Conservation (phyloP, 2,329 filamentous ascomycete species). For the Cordyceps fumosorosea region DNA sequence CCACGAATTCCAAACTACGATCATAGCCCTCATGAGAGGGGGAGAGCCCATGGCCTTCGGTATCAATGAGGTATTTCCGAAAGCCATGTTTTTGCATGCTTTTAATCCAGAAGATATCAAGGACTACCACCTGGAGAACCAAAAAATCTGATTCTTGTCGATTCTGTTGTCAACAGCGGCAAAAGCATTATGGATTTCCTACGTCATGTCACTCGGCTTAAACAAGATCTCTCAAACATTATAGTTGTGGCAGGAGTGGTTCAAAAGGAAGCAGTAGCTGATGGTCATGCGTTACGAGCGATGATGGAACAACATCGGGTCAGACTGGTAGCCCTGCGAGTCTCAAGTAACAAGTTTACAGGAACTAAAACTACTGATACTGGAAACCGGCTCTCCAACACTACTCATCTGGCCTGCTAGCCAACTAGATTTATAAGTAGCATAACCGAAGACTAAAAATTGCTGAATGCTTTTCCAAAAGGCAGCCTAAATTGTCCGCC, state of each 20-base stretch:
- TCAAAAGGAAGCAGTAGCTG: constrained; percentile 29
- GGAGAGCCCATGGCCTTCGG: constrained; percentile 57
- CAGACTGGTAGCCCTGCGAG: constrained; percentile 43
- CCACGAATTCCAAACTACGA: constrained; percentile 42
- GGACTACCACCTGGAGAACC: constrained; percentile 31
- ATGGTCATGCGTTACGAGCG: constrained; percentile 13
- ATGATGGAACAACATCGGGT: constrained; percentile 21
- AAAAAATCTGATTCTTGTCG: constrained; percentile 46
- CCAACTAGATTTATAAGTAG: too few relatives aligned
- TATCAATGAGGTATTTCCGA: constrained; percentile 45
- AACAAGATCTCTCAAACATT: constrained; percentile 34
- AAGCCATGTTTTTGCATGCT: constrained; percentile 45
- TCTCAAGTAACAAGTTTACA: too few relatives aligned
- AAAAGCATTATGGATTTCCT: constrained; percentile 43
- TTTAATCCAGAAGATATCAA: constrained; percentile 34
- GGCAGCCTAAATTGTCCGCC: too few relatives aligned
- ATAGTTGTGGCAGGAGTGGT: constrained; percentile 50
- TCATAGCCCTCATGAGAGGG: constrained; percentile 56
- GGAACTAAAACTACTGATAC: constrained; percentile 47
- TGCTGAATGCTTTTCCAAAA: too few relatives aligned
- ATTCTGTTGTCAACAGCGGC: constrained; percentile 55
- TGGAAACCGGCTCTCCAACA: constrained; percentile 54
- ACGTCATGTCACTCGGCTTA: constrained; percentile 34
- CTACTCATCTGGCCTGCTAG: constrained; percentile 32
- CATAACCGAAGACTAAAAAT: too few relatives aligned